Base-by-base conservation (phyloP, 2,329 filamentous ascomycete species). In the Cercospora sp. region DNA sequence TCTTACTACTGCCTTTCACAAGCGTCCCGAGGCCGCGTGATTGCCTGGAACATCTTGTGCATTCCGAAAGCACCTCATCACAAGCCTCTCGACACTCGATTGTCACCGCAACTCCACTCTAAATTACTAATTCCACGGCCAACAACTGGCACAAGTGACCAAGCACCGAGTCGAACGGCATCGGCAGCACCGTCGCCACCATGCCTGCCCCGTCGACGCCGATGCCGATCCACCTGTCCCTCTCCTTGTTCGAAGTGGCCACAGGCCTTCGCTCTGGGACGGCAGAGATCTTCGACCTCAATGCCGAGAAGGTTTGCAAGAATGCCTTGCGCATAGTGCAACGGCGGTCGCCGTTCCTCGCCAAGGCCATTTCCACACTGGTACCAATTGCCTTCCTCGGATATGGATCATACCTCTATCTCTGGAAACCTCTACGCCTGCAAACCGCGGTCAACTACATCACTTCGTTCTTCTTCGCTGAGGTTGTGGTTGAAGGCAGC, bases 391-490 rank as follows among this genome's bases (percentile, higher is more conserved):
- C 58, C 1, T 57, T 71, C 23, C 62, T 71, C 31, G 58, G 26
- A 6, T 66, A 58, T 55, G 69, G 69, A 59, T 36, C 68, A 3
- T 69, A 66, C 28, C 62, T 61, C 10, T 67, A 69, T 26, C 40
- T 69, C 53, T 65, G 51, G 40, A 66, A 59, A 30, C 51, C 57
- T 45, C 42, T 67, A 9, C 36, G 60, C 20, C 12, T 67, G 3
- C 16, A 45, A 9, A 40, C 13, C n/a, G 55, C 61, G 10, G 6
- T 61, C 40, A 12, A 72, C 5, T 58, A 76, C 45, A 76, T 82
- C 64, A 48, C 69, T n/a, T 68, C 71, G 1, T 79, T 80, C 68
- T 78, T 80, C 65, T 81, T 78, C 64, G 80, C 60, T 33, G 62
- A 64, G n/a, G 31, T 64, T n/a, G 62, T 64, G 18, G 33, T 80